These are phyloP conservation scores for Dryadomyces quercus-mongolicae DNA, from an alignment of 2,329 filamentous ascomycete genomes.

Conservation along the genomic window DNA sequence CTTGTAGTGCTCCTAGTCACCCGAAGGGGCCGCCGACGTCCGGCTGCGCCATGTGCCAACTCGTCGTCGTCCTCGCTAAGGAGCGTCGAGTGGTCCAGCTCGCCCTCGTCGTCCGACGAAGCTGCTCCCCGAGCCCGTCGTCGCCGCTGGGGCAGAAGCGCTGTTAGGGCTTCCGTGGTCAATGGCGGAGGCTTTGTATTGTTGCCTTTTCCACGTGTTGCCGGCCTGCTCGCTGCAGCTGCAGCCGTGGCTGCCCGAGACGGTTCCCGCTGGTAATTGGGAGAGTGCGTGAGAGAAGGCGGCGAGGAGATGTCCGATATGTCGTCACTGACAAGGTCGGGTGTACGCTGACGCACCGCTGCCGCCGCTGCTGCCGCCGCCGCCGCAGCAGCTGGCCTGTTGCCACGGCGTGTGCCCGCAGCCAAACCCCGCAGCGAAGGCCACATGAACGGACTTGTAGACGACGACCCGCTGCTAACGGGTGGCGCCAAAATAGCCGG, in stretches of 20 bases:
- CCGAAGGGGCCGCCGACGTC: slow-evolving; percentile 17
- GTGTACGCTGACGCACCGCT: slow-evolving; percentile 24
- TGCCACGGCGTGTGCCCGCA: slow-evolving; percentile 24
- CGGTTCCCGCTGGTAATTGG: slow-evolving; percentile 35
- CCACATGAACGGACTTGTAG: slow-evolving; percentile 32
- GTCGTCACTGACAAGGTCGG: slow-evolving; percentile 26
- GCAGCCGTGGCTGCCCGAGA: too few species aligned
- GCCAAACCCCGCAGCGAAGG: slow-evolving; percentile 40
- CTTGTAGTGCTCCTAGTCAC: neutral
- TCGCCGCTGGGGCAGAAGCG: slow-evolving; percentile 39
- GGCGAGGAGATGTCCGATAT: slow-evolving; percentile 50
- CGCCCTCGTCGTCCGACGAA: slow-evolving; percentile 20
- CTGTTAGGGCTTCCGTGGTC: slow-evolving; percentile 42
- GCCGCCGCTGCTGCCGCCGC: slow-evolving; percentile 20
- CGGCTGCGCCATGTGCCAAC: slow-evolving; percentile 30
- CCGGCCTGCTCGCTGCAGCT: neutral
- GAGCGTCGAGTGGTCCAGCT: slow-evolving; percentile 26
- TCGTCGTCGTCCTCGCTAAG: slow-evolving; percentile 45
- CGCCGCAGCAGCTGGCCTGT: slow-evolving; percentile 12
- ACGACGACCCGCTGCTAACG: slow-evolving; percentile 36
- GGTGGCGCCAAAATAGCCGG: slow-evolving; percentile 43
- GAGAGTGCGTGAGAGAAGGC: slow-evolving; percentile 54
- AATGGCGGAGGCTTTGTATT: slow-evolving; percentile 19
- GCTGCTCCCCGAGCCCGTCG: slow-evolving; percentile 18
- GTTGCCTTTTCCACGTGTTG: slow-evolving; percentile 15